Evolutionary conservation across 2,329 filamentous ascomycete genomes (phyloP).

Genomic region (Coniella lustricola): DNA sequence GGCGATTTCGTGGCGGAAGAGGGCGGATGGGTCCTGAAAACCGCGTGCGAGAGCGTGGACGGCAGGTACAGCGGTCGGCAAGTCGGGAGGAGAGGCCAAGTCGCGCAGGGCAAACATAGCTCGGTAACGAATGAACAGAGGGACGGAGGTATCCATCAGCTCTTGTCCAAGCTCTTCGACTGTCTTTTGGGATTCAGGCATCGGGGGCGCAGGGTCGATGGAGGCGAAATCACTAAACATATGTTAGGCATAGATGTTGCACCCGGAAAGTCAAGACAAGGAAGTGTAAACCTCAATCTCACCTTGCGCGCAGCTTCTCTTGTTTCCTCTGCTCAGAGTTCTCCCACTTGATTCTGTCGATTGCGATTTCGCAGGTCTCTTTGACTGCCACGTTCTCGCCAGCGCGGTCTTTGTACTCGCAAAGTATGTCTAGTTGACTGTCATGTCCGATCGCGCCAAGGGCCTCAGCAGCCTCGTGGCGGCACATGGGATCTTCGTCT

Average conservation of each 20-base stretch:
- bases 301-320: constrained; percentile 81
- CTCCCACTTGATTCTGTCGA: constrained; percentile 91
- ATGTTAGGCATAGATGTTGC: constrained; percentile 21
- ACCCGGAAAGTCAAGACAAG: not conserved
- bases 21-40: constrained; percentile 75
- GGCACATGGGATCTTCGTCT: constrained; percentile 87
- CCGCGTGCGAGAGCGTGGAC: constrained; percentile 80
- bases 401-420: constrained; percentile 63
- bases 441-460: constrained; percentile 77
- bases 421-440: constrained; percentile 67
- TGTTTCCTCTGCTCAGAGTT: constrained; percentile 62
- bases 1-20: constrained; percentile 96
- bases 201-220: constrained; percentile 87
- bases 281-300: constrained; percentile 21
- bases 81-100: constrained; percentile 84
- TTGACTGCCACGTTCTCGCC: constrained; percentile 75
- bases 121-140: constrained; percentile 87
- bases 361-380: constrained; percentile 95
- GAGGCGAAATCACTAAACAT: constrained; percentile 78
- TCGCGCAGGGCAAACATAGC: constrained; percentile 98
- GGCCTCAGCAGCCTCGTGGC: constrained; percentile 94
- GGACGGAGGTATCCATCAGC: constrained; percentile 69
- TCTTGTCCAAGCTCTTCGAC: constrained; percentile 69
- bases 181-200: constrained; percentile 60
- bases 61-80: constrained; percentile 82